phyloP scores from a whole-genome alignment of 2,329 filamentous ascomycete species.

The Microsporum canis region DNA sequence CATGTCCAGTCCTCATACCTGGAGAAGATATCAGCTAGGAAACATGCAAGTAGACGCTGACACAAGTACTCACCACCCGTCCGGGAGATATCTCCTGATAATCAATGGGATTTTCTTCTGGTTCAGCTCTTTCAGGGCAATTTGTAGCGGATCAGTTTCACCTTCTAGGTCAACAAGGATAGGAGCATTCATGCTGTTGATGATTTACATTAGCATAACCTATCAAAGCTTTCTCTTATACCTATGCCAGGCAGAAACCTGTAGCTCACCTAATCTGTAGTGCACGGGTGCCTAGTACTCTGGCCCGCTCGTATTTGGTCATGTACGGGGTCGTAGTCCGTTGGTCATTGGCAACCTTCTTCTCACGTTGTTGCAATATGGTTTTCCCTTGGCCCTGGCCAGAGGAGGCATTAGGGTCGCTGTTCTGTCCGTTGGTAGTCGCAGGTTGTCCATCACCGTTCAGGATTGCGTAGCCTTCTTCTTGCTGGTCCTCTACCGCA shows the following conservation, averaged over 20 bases:
- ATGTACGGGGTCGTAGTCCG: conserved; percentile 93
- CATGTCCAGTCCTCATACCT: conserved; percentile 99
- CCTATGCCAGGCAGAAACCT: conserved; percentile 19
- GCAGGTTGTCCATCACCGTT: conserved; percentile 42
- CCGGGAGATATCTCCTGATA: conserved; percentile 86
- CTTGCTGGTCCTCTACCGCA: conserved; percentile 44
- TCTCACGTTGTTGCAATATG: conserved; percentile 52
- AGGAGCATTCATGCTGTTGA: conserved; percentile 80
- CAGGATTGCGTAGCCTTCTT: conserved; percentile 41
- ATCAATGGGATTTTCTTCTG: conserved; percentile 99
- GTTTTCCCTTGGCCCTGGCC: conserved; percentile 37
- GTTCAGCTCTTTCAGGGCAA: conserved; percentile 90
- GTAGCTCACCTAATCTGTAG: conserved; percentile 73
- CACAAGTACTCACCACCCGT: conserved; percentile 63
- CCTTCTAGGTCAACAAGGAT: conserved; percentile 94
- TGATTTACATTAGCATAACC: neutral
- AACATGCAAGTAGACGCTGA: neutral
- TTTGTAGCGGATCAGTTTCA: conserved; percentile 93
- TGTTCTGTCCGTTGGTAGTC: conserved; percentile 31
- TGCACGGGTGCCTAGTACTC: conserved; percentile 84
- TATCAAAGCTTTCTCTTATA: neutral
- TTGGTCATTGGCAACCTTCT: conserved; percentile 81
- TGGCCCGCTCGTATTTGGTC: conserved; percentile 96
- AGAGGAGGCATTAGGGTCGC: conserved; percentile 40
- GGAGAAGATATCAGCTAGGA: conserved; percentile 10